A percentile compares a stretch with the other conserved stretches of the same genome.
These are phyloP conservation scores for Neurospora terricola DNA, from an alignment of 495 filamentous ascomycete species.

Conservation along the genomic window DNA sequence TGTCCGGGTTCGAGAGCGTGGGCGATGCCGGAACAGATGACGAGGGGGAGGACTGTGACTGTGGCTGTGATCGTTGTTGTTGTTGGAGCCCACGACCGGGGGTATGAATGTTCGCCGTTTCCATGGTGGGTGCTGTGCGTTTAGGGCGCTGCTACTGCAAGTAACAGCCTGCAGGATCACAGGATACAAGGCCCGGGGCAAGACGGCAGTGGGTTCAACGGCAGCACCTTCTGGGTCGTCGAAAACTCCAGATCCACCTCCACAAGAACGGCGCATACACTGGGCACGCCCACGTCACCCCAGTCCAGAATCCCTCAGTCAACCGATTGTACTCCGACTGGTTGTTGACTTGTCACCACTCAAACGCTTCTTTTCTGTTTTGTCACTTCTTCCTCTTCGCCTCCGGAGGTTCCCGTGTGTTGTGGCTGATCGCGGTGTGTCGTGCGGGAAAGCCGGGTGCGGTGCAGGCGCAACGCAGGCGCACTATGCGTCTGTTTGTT, in stretches of 20 bases:
- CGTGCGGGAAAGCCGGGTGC: not conserved
- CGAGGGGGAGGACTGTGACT: constrained; percentile 24
- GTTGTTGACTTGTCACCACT: not conserved
- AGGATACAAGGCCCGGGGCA: not conserved
- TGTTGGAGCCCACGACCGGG: constrained; percentile 1
- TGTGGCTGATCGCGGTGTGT: not conserved
- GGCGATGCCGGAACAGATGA: constrained; percentile 50
- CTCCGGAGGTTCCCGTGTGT: not conserved
- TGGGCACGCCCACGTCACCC: not conserved
- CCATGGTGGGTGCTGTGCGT: constrained; percentile 13
- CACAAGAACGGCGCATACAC: not conserved
- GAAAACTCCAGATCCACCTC: not conserved
- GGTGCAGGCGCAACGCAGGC: not conserved
- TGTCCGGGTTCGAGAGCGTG: constrained; percentile 85
- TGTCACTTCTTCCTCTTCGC: not conserved
- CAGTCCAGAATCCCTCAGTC: not conserved
- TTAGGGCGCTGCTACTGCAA: not conserved
- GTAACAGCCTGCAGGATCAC: not conserved
- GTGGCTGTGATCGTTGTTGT: constrained; percentile 20
- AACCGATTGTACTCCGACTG: not conserved
- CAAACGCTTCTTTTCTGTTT: not conserved
- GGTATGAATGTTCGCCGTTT: constrained; percentile 19
- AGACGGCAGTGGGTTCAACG: not conserved
- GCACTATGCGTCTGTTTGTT: not conserved
- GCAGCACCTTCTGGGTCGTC: not conserved